Evolutionary conservation across 2,329 filamentous ascomycete genomes (phyloP).

Genomic region (Aspergillus fischeri): DNA sequence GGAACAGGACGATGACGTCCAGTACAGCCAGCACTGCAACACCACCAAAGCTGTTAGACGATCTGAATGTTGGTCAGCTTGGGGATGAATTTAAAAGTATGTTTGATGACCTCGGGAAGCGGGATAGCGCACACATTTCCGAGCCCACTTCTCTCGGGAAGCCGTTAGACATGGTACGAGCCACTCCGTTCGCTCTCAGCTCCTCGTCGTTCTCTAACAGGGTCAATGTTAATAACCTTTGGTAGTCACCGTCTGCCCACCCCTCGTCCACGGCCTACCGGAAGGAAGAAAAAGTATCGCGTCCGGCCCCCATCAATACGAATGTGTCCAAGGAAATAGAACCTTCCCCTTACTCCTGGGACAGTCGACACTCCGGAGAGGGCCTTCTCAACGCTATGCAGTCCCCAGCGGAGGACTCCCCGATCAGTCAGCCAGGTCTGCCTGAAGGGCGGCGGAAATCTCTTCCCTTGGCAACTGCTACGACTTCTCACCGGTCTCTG

Average conservation of each 20-base stretch:
- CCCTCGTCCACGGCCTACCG: slow-evolving; percentile 15
- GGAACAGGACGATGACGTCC: slow-evolving; percentile 48
- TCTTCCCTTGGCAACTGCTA: slow-evolving; percentile 20
- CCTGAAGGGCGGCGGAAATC: slow-evolving; percentile 17
- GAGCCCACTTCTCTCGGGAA: slow-evolving; percentile 22
- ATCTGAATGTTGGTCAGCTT: slow-evolving; percentile 38
- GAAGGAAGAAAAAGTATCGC: slow-evolving; percentile 22
- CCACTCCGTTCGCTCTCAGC: background rate
- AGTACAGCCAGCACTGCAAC: slow-evolving; percentile 51
- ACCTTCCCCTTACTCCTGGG: slow-evolving; percentile 50
- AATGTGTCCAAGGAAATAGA: slow-evolving; percentile 43
- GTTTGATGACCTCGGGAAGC: slow-evolving; percentile 46
- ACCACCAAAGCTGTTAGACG: slow-evolving; percentile 49
- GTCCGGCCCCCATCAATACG: slow-evolving; percentile 43
- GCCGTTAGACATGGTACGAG: slow-evolving; percentile 20
- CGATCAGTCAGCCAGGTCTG: slow-evolving; percentile 8
- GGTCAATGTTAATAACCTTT: slow-evolving; percentile 16
- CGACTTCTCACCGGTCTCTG: slow-evolving; percentile 30
- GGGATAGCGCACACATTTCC: slow-evolving; percentile 17
- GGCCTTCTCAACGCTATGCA: slow-evolving; percentile 42
- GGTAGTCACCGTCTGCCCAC: slow-evolving; percentile 22
- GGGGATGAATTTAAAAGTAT: slow-evolving; percentile 49
- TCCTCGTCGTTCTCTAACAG: background rate
- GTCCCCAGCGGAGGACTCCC: slow-evolving; percentile 13
- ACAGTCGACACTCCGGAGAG: slow-evolving; percentile 49